Base-by-base conservation (phyloP, 257 asterid genomes). In the Forsythia suspensa region DNA sequence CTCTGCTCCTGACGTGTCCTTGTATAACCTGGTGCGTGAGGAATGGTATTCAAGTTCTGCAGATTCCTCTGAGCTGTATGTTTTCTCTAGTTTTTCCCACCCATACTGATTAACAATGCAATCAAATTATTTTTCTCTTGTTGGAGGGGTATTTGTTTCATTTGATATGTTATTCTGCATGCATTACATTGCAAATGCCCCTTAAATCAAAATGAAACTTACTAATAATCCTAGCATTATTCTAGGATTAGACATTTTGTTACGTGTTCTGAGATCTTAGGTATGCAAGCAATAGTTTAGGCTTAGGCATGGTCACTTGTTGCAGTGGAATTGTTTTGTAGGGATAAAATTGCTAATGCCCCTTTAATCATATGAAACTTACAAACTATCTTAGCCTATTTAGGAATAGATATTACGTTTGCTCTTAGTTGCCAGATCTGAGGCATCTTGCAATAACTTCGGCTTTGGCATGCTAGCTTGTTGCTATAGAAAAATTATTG, bases 61-160 rank as follows among this genome's bases (percentile, higher is more conserved):
- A 13, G 83, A 87, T 80, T 83, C 92, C 24, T 78, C 89, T 51
- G 78, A 90, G 71, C 91, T 79, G 99, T 96, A 92, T 41, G 98
- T 87, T 67, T 29, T 13, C 74, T 69, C 71, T 70, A 78, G 37
- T 80, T 78, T 39, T 6, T 82, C 61, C 63, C n/a, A 41, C 70
- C 67, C 72, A 7, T 16, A 5, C 24, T 55, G 24, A 18, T 5
- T 52, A 7, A 6, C 65, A 0, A 6, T 8, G 3, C 29, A 18
- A 6, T n/a, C 4, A 51, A 3, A 48, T 3, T 8, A 44, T 44
- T 44, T 8, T 44, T 44, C 11, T 44, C 7, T 44, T 44, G 21
- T 52, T 52, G 63, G 63, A 52, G 63, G 63, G 63, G 15, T 52
- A 52, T 52, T 52, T 52, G 63, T 52, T 16, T 5, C 24, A 52